phyloP scores from a whole-genome alignment of 148 eudicot species.

The Nyssa sinensis region DNA sequence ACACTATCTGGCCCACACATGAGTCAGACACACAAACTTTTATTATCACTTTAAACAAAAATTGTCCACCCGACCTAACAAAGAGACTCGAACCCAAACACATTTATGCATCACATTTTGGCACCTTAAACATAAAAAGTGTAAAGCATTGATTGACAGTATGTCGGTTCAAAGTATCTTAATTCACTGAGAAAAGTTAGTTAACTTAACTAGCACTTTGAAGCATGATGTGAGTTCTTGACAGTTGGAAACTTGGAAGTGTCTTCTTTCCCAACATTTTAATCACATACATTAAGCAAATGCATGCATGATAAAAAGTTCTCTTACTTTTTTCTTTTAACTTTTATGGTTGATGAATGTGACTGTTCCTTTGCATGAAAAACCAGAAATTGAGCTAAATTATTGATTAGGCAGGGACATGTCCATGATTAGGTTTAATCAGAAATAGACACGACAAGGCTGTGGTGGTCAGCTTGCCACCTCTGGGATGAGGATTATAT shows the following conservation, averaged over 20 bases:
- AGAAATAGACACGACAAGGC: not conserved
- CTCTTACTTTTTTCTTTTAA: not conserved
- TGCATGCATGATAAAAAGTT: constrained; percentile 8
- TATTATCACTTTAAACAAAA: no score
- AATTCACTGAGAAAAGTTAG: not conserved
- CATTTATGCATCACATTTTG: no score
- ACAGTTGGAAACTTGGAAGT: not conserved
- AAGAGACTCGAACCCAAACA: no score
- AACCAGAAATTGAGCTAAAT: not conserved
- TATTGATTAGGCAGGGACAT: not conserved
- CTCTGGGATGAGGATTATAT: not conserved
- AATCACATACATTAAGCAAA: not conserved
- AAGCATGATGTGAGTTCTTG: no score
- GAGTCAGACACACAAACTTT: no score
- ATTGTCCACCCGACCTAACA: no score
- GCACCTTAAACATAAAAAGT: no score
- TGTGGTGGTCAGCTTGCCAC: not conserved
- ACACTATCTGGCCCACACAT: no score
- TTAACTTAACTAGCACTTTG: not conserved
- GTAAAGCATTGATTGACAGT: no score
- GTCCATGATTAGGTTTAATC: not conserved
- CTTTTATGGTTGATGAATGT: not conserved
- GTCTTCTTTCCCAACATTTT: not conserved
- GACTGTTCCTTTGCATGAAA: not conserved
- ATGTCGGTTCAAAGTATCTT: not conserved